Evolutionary conservation across 139 green algal species (phyloP), one percentile per base, ranked within the genome.

Genomic region (Astrephomene gubernaculifera): DNA sequence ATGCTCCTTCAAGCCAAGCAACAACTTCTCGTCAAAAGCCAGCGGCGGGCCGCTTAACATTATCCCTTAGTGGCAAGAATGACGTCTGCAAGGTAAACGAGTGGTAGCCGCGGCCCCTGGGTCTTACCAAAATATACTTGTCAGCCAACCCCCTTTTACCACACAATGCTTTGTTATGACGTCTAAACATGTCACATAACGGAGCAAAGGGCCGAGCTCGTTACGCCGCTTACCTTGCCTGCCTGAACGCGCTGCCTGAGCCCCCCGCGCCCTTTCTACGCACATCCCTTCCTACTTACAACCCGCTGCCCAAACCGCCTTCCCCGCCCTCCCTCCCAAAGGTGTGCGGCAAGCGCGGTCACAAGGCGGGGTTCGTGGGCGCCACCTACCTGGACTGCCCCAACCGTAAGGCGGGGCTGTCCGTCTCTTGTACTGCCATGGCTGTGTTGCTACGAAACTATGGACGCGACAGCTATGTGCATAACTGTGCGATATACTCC

Each of bases 311-410:
- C 49, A 25, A 17, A 57, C 29, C 64, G 38, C 33, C 65, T 63
- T 17, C 49, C 14, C 49, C 17, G 14, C 49, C 12, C 70, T 35
- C n/a, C 53, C 36, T 67, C 33, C 31, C 31, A 0, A 91, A 98
- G 93, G 96, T 98, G 1, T 98, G 96, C 70, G 96, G 96, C 33
- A 83, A 90, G 63, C 85, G 49, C 1, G 96, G 91, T 1, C 96
- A 98, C 86, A 86, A 81, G n/a, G 95, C 96, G 1, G 96, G 96
- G 49, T 98, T 98, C 86, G 86, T 96, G 8, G 95, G 95, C 0
- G 88, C 92, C 36, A 90, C 92, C 2, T 97, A 96, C 70, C 27
- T 97, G 1, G 96, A 98, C 89, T 98, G 96, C 82, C 92, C 93
- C 75, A 97, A 98, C 87, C 96, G 70, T 78, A 44, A 78, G 70